These are phyloP conservation scores for Plicaturopsis crispa DNA, from an alignment of 768 basidiomycete species.

Conservation along the genomic window DNA sequence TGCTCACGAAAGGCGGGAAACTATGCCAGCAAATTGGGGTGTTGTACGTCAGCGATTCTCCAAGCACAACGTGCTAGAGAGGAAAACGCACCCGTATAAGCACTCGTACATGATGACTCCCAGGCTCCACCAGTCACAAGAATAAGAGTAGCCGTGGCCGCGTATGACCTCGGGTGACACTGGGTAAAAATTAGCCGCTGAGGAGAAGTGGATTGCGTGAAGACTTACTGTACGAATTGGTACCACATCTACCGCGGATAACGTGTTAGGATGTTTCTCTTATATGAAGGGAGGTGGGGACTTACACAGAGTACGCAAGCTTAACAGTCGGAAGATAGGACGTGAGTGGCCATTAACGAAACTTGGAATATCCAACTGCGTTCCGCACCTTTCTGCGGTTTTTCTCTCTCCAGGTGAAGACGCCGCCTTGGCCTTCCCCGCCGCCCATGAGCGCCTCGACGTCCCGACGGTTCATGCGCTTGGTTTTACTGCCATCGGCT, in stretches of 20 bases:
- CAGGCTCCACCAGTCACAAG: constrained; percentile 98
- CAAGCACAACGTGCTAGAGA: too few species aligned
- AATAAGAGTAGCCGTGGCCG: constrained; percentile 88
- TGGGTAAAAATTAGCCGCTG: constrained; percentile 20
- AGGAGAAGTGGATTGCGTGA: constrained; percentile 11
- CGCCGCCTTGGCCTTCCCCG: constrained; percentile 69
- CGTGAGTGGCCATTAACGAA: constrained; percentile 16
- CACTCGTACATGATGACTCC: constrained; percentile 97
- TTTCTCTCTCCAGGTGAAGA: constrained; percentile 96
- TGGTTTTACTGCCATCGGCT: constrained; percentile 66
- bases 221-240: constrained; percentile 77
- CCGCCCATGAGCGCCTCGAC: constrained; percentile 81
- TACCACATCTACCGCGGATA: constrained; percentile 73
- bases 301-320: constrained; percentile 88
- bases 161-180: constrained; percentile 91
- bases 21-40: too few species aligned
- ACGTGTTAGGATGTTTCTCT: constrained; percentile 19
- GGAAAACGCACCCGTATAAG: constrained; percentile 68
- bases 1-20: constrained; percentile 94
- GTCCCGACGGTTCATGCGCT: constrained; percentile 73
- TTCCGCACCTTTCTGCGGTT: constrained; percentile 83
- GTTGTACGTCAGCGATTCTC: too few species aligned
- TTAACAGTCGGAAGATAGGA: constrained; percentile 20
- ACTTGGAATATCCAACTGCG: constrained; percentile 19
- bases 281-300: constrained; percentile 10